A percentile compares a stretch with the other conserved stretches of the same genome.
phyloP scores from a whole-genome alignment of 257 asterid genomes.

The Gardenia jasminoides region DNA sequence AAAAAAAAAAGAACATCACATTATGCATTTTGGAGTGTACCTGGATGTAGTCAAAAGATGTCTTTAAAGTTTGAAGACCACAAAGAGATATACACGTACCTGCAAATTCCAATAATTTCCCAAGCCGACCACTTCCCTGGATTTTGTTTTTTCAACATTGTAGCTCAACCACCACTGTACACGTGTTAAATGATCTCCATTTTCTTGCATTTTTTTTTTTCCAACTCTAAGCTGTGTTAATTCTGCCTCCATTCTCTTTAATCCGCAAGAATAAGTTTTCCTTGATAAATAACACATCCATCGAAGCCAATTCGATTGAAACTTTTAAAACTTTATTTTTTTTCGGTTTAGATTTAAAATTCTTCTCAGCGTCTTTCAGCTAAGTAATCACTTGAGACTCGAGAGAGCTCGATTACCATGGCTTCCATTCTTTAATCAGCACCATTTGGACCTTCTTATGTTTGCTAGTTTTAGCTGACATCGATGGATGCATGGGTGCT shows the following conservation, averaged over 20 bases:
- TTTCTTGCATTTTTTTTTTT: conserved; percentile 14
- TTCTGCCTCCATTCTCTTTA: conserved; percentile 11
- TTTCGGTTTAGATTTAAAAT: not conserved
- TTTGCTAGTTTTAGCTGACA: conserved; percentile 22
- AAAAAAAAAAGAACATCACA: not conserved
- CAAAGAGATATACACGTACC: conserved; percentile 34
- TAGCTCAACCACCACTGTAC: conserved; percentile 70
- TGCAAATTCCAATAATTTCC: conserved; percentile 23
- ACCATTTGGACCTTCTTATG: conserved; percentile 24
- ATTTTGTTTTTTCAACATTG: conserved; percentile 51
- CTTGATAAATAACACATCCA: conserved; percentile 28
- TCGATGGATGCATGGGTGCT: conserved; percentile 31
- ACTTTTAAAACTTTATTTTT: no score
- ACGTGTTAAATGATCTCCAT: conserved; percentile 45
- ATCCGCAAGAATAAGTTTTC: not conserved
- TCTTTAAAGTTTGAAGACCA: not conserved
- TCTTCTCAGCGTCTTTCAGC: not conserved
- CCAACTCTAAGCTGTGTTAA: conserved; percentile 1
- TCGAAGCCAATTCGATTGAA: not conserved
- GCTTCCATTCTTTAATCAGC: conserved; percentile 9
- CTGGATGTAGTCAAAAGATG: not conserved
- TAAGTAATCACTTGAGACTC: not conserved
- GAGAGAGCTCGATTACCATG: conserved; percentile 14
- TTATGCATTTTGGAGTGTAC: not conserved
- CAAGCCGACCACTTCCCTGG: conserved; percentile 46